A percentile compares a stretch with the other conserved stretches of the same genome.
These are phyloP conservation scores for Penicillium crystallinum DNA, from an alignment of 495 filamentous ascomycete species.

Conservation along the genomic window DNA sequence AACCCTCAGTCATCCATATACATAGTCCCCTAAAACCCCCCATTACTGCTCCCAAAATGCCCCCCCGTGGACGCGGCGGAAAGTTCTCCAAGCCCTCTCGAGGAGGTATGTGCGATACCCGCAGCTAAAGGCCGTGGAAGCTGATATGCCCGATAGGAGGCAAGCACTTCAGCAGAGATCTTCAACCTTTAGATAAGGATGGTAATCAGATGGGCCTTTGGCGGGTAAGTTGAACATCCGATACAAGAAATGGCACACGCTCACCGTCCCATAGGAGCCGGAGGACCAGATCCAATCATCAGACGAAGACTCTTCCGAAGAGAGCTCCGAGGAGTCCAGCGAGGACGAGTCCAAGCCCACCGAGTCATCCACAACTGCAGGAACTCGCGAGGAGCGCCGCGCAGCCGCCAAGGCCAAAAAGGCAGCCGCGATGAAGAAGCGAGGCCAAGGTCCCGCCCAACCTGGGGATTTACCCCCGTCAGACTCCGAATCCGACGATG, in stretches of 20 bases:
- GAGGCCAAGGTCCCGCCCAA: conserved; percentile 56
- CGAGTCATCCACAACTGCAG: conserved; percentile 29
- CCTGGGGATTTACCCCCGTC: conserved; percentile 80
- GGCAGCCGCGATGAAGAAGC: conserved; percentile 73
- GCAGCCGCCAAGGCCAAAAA: conserved; percentile 88
- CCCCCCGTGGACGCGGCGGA: conserved; percentile 67
- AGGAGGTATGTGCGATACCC: conserved; percentile 61
- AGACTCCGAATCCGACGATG: conserved; percentile 54
- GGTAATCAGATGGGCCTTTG: conserved; percentile 74
- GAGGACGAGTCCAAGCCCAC: conserved; percentile 29
- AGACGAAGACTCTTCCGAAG: conserved; percentile 40
- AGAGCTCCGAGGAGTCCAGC: conserved; percentile 33
- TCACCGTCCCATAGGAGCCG: conserved; percentile 36
- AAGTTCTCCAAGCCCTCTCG: conserved; percentile 92
- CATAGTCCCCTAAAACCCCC: too few relatives aligned
- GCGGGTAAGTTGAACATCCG: conserved; percentile 47
- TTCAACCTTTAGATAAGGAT: conserved; percentile 79
- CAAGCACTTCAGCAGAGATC: conserved; percentile 88
- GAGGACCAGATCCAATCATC: conserved; percentile 37
- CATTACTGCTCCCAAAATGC: too few relatives aligned
- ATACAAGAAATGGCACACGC: background rate
- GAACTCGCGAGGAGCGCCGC: conserved; percentile 83
- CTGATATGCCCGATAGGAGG: conserved; percentile 54
- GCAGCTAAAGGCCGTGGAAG: background rate
- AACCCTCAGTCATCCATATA: too few relatives aligned